Percentiles rank a stretch among this genome's conserved stretches.
phyloP scores from a whole-genome alignment of 164 flowering plant species.

The Euptelea pleiosperma region DNA sequence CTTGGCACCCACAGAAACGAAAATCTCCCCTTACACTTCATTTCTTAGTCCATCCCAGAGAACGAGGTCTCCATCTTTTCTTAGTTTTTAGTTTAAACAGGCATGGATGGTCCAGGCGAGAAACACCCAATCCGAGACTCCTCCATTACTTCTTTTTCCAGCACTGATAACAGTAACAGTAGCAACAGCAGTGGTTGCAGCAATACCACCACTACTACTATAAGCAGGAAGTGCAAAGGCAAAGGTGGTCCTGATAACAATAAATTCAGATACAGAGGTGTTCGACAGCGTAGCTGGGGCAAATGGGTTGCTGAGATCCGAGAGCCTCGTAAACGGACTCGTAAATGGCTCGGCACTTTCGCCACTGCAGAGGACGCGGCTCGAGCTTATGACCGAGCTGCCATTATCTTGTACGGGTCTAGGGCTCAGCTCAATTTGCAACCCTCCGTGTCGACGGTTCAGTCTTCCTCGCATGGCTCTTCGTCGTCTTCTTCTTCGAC shows the following conservation, averaged over 20 bases:
- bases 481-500: conserved; percentile 43
- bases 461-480: conserved; percentile 17
- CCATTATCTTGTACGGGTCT: conserved; percentile 71
- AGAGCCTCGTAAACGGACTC: conserved; percentile 73
- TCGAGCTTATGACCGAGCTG: conserved; percentile 93
- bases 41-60: conserved; percentile 5
- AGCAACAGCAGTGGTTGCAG: conserved; percentile 4
- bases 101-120: conserved; percentile 15
- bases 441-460: conserved; percentile 33
- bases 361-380: conserved; percentile 96
- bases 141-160: conserved; percentile 11
- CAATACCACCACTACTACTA: conserved; percentile 7
- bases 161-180: conserved; percentile 10
- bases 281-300: conserved; percentile 93
- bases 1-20: conserved; percentile 12
- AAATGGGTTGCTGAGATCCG: conserved; percentile 99
- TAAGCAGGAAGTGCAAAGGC: conserved; percentile 46
- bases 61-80: conserved; percentile 10
- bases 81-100: not conserved
- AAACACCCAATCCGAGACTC: conserved; percentile 2
- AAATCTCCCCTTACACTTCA: not conserved
- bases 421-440: conserved; percentile 87
- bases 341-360: conserved; percentile 95
- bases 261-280: conserved; percentile 84
- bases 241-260: conserved; percentile 91